Evolutionary conservation across 805 yeast species (phyloP), one percentile per base, ranked within the genome.

Genomic region (Yarrowia sp.): DNA sequence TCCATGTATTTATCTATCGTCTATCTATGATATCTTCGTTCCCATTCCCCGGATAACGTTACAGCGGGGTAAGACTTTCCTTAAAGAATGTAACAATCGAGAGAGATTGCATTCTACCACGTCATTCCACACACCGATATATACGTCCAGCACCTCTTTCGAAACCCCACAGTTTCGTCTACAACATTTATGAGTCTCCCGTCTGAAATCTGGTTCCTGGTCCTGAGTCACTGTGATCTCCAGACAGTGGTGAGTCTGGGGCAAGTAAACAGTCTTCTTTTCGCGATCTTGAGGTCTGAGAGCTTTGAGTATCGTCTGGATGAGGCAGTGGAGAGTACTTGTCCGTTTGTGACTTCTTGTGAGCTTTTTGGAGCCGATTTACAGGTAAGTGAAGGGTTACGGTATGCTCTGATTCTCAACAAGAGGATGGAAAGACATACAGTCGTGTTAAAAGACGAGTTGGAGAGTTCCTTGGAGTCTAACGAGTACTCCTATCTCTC

Each of bases 61-160:
- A 46, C 51, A 46, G 51, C 51, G 51, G 51, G 51, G 51, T 43
- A 43, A 26, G 9, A n/a, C 35, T 11, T 46, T n/a, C 22, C 35
- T n/a, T 12, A 14, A 30, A 19, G 40, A 38, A 32, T 28, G 49
- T 44, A 44, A 32, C 49, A 26, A 46, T 28, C 33, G 21, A n/a
- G 17, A 10, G 30, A 21, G 28, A 43, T 41, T 19, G 14, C 44
- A 12, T 4, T 44, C 8, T 9, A 44, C 9, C 8, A 26, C 30
- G 30, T 26, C 30, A 4, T 4, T 8, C 30, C 8, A 8, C 30
- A 26, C 30, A 5, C 30, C 8, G 30, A 8, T 5, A 26, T 26
- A 26, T 26, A 26, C 30, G 30, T n/a, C n/a, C n/a, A n/a, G n/a
- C n/a, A n/a, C n/a, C n/a, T n/a, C n/a, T n/a, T n/a, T n/a, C n/a